Evolutionary conservation across 2,329 filamentous ascomycete species (phyloP).

Genomic region (Aspergillus tamarii): DNA sequence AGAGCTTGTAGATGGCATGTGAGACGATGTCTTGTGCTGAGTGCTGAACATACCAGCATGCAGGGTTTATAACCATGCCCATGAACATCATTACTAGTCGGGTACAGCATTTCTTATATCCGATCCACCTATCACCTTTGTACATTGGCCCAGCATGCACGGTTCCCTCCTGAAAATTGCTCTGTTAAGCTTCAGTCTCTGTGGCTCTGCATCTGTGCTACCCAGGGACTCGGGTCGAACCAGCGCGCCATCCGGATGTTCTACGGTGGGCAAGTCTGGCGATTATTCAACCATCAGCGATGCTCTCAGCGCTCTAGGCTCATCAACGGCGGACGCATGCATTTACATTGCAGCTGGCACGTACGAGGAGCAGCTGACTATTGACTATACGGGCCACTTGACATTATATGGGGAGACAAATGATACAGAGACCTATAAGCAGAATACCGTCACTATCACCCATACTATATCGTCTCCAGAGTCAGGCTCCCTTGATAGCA

Average conservation of each 20-base stretch:
- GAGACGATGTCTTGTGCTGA: neutral
- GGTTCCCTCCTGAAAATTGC: neutral
- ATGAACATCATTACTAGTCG: neutral
- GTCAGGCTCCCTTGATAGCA: slow-evolving; percentile 35
- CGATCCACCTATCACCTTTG: neutral
- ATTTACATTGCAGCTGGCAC: slow-evolving; percentile 39
- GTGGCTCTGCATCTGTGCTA: neutral
- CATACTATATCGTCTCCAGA: slow-evolving; percentile 35
- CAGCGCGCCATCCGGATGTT: slow-evolving; percentile 28
- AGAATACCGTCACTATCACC: slow-evolving; percentile 38
- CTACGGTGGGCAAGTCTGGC: slow-evolving; percentile 26
- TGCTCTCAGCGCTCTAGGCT: slow-evolving; percentile 31
- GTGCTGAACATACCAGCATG: neutral
- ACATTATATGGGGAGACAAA: slow-evolving; percentile 38
- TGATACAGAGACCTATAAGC: slow-evolving; percentile 31
- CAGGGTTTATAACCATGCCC: neutral
- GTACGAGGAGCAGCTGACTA: slow-evolving; percentile 36
- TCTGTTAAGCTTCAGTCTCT: neutral
- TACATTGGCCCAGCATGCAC: neutral
- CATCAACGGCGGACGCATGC: slow-evolving; percentile 29
- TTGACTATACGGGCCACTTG: slow-evolving; percentile 32
- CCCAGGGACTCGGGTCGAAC: slow-evolving; percentile 15
- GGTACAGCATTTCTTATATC: neutral
- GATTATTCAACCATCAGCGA: slow-evolving; percentile 29
- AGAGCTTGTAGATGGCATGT: neutral